These are phyloP conservation scores for Cyclotella baltica DNA, from an alignment of 108 stramenopile genomes.

Conservation along the genomic window DNA sequence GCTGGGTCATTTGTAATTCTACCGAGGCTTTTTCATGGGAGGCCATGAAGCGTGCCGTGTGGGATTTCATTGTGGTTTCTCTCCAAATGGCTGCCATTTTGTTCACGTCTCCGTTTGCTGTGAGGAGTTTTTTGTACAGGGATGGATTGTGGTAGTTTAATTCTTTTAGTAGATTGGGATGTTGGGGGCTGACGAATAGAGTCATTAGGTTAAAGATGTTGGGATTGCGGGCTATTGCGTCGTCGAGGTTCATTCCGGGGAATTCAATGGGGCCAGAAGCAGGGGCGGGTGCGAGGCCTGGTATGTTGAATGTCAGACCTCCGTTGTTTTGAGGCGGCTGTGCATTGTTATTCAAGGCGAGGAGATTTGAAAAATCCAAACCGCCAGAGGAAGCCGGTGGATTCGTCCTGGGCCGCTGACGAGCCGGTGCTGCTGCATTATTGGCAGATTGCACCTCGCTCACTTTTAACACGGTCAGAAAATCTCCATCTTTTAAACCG, in stretches of 20 bases:
- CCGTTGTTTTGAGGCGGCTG: slow-evolving; percentile 14
- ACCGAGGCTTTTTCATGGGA: slow-evolving; percentile 51
- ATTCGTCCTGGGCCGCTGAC: slow-evolving; percentile 18
- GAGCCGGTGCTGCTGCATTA: slow-evolving; percentile 9
- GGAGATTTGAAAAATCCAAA: slow-evolving; percentile 76
- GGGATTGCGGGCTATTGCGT: slow-evolving; percentile 77
- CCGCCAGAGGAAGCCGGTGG: slow-evolving; percentile 52
- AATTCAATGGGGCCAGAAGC: slow-evolving; percentile 60
- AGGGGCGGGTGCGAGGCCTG: slow-evolving; percentile 18
- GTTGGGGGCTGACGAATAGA: slow-evolving; percentile 42
- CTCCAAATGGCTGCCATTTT: slow-evolving; percentile 70
- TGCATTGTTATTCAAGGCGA: slow-evolving; percentile 35
- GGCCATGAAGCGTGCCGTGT: slow-evolving; percentile 58
- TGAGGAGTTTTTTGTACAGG: slow-evolving; percentile 57
- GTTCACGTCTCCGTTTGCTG: slow-evolving; percentile 22
- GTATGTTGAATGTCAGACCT: slow-evolving; percentile 56
- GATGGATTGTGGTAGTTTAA: slow-evolving; percentile 81
- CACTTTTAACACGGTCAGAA: slow-evolving; percentile 42
- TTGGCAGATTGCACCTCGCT: background rate
- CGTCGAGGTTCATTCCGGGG: slow-evolving; percentile 84
- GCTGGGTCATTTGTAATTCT: slow-evolving; percentile 55
- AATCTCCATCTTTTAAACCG: slow-evolving; percentile 65
- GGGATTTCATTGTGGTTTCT: slow-evolving; percentile 67
- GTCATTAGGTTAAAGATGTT: slow-evolving; percentile 76
- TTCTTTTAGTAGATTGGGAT: slow-evolving; percentile 82